Evolutionary conservation across 768 basidiomycete species (phyloP), one percentile per base, ranked within the genome.

Genomic region (Pluteus cervinus): DNA sequence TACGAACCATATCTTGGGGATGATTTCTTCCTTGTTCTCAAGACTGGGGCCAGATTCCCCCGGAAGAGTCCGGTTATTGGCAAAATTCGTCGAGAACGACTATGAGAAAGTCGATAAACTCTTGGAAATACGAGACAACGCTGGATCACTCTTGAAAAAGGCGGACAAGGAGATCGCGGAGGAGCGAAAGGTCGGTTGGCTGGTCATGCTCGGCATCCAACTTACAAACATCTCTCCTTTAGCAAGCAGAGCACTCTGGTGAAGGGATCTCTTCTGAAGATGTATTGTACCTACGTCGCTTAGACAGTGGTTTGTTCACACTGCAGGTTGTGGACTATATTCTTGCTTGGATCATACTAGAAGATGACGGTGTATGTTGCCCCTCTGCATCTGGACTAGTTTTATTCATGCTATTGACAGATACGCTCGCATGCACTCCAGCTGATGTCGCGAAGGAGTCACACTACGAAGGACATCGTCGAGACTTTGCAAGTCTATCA

Each of bases 31-130:
- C 0, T 69, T 98, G 17, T 77, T 91, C 47, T 84, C 85, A 6
- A 91, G 87, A 48, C 76, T 97, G 7, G 71, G 82, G 4, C 91
- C 91, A 2, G 91, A 93, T 39, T 86, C 91, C 5, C 71, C 79
- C 0, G 68, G 75, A 20, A 79, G 89, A 12, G 77, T 86, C 37
- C 80, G 96, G 9, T 63, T 98, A 12, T 64, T 99, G 11, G 69
- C 89, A 5, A 99, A 99, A 60, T 99, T 98, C 49, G 90, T 96
- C 10, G 94, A 98, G 58, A 71, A 63, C 18, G 77, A 84, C 36
- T 99, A 96, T 52, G 91, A 93, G 55, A 98, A 99, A 57, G 79
- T 88, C 6, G 96, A 98, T 56, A 88, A 93, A 49, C 65, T 99
- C 21, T 62, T 96, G 17, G 94, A 98, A 51, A 75, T 91, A 46